phyloP scores from a whole-genome alignment of 495 filamentous ascomycete genomes.

The Penicillium antarcticum region DNA sequence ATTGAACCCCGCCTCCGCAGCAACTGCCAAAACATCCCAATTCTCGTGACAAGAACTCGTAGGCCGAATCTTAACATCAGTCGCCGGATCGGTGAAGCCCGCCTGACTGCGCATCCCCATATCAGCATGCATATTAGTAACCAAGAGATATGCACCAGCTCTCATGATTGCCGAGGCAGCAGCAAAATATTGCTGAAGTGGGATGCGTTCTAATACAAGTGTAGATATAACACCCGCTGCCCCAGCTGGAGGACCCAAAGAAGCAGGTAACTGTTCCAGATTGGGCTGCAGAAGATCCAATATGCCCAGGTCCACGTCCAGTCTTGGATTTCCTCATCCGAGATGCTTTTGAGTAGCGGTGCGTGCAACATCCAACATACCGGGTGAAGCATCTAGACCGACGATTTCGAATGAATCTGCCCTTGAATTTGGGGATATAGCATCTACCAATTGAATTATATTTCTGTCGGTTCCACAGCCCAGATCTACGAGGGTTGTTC shows the following conservation, averaged over 20 bases:
- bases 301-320: constrained; percentile 12
- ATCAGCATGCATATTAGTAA: constrained; percentile 73
- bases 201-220: constrained; percentile 68
- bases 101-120: constrained; percentile 65
- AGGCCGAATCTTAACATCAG: constrained; percentile 59
- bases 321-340: neutral
- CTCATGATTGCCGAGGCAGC: constrained; percentile 45
- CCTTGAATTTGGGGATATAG: neutral
- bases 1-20: constrained; percentile 49
- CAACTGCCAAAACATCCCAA: constrained; percentile 53
- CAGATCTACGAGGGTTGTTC: constrained; percentile 44
- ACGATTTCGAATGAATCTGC: constrained; percentile 27
- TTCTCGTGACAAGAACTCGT: constrained; percentile 58
- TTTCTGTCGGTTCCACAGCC: constrained; percentile 73
- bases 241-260: constrained; percentile 9
- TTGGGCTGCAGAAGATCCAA: constrained; percentile 35
- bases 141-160: constrained; percentile 51
- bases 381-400: constrained; percentile 48
- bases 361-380: constrained; percentile 57
- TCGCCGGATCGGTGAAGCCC: constrained; percentile 58
- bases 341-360: constrained; percentile 7
- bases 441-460: constrained; percentile 52
- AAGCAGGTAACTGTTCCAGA: constrained; percentile 6
- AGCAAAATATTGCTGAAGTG: constrained; percentile 54
- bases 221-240: constrained; percentile 58